Conservation (phyloP, 306 rosid species). For the Quercus robur region DNA sequence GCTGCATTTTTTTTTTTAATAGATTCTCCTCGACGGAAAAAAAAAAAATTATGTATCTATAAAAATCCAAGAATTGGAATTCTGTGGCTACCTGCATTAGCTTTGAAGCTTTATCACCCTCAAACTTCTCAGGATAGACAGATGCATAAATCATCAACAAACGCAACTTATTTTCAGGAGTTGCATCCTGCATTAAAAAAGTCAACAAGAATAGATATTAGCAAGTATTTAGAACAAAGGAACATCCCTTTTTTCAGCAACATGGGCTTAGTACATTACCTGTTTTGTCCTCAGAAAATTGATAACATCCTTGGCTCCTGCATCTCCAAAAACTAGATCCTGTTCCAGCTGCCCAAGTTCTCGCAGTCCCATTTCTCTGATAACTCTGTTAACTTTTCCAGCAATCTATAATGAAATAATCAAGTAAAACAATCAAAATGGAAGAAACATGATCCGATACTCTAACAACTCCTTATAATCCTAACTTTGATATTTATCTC, state of each 20-base stretch:
- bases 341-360: conserved; percentile 94
- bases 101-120: conserved; percentile 83
- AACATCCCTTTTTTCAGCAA: conserved; percentile 3
- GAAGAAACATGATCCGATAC: neutral
- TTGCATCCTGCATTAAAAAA: conserved; percentile 45
- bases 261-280: conserved; percentile 41
- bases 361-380: conserved; percentile 66
- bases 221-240: conserved; percentile 6
- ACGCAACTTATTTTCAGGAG: conserved; percentile 83
- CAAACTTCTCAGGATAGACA: conserved; percentile 89
- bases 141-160: conserved; percentile 85
- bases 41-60: neutral
- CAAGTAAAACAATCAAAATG: conserved; percentile 27
- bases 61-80: conserved; percentile 8
- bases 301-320: conserved; percentile 92
- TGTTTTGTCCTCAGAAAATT: conserved; percentile 69
- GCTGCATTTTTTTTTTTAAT: too few species aligned
- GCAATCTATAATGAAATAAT: conserved; percentile 60
- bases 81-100: conserved; percentile 75
- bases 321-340: conserved; percentile 97
- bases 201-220: neutral
- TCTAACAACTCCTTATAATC: conserved; percentile 1
- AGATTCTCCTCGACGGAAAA: neutral
- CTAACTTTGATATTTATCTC: neutral
- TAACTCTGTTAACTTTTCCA: conserved; percentile 79